phyloP scores from a whole-genome alignment of 306 rosid species.

The Lathyrus sativus region DNA sequence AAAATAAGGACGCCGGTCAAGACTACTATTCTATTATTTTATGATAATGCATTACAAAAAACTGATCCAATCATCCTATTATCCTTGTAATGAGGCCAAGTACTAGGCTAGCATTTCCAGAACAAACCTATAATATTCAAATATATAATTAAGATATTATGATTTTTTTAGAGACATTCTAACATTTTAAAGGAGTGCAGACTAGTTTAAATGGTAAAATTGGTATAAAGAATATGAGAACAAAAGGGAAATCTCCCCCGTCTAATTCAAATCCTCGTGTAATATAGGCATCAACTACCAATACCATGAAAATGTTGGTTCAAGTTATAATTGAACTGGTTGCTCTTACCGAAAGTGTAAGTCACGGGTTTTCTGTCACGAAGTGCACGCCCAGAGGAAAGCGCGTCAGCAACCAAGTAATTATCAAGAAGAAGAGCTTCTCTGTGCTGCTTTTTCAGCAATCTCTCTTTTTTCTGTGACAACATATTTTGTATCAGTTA shows the following conservation, averaged over 20 bases:
- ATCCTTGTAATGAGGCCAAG: slow-evolving; percentile 15
- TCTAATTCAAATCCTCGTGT: slow-evolving; percentile 23
- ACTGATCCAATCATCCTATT: slow-evolving; percentile 7
- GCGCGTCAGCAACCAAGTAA: slow-evolving; percentile 73
- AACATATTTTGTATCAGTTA: slow-evolving; percentile 30
- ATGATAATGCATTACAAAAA: slow-evolving; percentile 8
- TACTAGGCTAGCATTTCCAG: slow-evolving; percentile 6
- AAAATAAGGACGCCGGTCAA: not conserved
- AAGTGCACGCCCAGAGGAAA: slow-evolving; percentile 94
- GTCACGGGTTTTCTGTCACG: slow-evolving; percentile 98
- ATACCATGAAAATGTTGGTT: slow-evolving; percentile 19
- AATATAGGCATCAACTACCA: slow-evolving; percentile 24
- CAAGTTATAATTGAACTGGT: slow-evolving; percentile 26
- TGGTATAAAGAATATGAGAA: slow-evolving; percentile 10
- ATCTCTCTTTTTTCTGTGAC: slow-evolving; percentile 83
- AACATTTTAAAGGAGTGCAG: slow-evolving; percentile 19
- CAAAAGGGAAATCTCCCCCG: slow-evolving; percentile 19
- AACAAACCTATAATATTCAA: slow-evolving; percentile 8
- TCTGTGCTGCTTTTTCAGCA: slow-evolving; percentile 94
- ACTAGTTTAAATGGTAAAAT: slow-evolving; percentile 15
- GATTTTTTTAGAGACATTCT: not conserved
- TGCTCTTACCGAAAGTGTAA: slow-evolving; percentile 88
- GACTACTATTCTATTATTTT: not conserved
- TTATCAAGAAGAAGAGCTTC: slow-evolving; percentile 97
- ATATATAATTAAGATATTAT: slow-evolving; percentile 6